Evolutionary conservation across 2,329 filamentous ascomycete species (phyloP).

Genomic region (Fusarium oxysporum): DNA sequence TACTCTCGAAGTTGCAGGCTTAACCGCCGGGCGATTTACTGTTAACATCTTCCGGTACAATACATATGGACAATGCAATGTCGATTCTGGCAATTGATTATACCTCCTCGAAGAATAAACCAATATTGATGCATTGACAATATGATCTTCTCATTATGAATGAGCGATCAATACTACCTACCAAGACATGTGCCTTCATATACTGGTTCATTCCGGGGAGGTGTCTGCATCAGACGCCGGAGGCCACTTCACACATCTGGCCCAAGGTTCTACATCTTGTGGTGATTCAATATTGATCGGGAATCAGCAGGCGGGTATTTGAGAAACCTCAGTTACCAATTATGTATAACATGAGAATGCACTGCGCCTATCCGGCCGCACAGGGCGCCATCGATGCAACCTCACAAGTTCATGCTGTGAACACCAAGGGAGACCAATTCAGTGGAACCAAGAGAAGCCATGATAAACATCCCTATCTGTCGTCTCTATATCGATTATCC

Average conservation of each 20-base stretch:
- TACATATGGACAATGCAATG: not conserved
- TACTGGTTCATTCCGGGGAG: not conserved
- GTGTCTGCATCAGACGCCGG: not conserved
- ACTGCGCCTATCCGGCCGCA: not conserved
- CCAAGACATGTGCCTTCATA: not conserved
- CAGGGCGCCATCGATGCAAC: slow-evolving; percentile 1
- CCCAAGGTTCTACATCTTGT: not conserved
- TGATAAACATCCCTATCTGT: not conserved
- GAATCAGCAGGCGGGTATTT: not conserved
- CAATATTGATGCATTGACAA: not conserved
- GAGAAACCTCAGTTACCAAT: not conserved
- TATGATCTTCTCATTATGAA: not conserved
- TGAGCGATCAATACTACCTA: not conserved
- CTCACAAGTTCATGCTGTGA: slow-evolving; percentile 26
- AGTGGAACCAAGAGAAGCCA: slow-evolving; percentile 9
- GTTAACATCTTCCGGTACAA: not conserved
- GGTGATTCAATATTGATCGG: not conserved
- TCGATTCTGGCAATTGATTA: not conserved
- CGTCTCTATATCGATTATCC: not conserved
- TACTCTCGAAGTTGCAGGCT: not conserved
- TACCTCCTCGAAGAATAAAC: not conserved
- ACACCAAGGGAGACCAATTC: slow-evolving; percentile 13
- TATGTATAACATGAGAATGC: not conserved
- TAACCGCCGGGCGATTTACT: too few relatives aligned
- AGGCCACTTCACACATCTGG: not conserved